Evolutionary conservation across 768 basidiomycete genomes (phyloP).

Genomic region (Termitomyces sp.): DNA sequence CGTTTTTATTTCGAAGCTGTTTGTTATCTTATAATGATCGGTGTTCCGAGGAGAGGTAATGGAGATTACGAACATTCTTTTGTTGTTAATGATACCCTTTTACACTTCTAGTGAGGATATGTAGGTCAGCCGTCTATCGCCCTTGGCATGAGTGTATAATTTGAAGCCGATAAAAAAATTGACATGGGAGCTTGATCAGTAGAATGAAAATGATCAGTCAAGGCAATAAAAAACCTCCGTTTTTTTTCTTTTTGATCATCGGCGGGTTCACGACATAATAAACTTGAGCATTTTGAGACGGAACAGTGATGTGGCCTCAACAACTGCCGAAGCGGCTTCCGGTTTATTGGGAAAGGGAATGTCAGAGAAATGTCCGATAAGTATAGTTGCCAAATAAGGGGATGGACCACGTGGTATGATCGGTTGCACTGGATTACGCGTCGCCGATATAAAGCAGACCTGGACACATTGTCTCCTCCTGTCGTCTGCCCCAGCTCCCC

Average conservation of each 20-base stretch:
- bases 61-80: not conserved
- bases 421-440: conserved; percentile 31
- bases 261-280: not conserved
- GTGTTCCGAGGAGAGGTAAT: not conserved
- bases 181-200: not conserved
- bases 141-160: not conserved
- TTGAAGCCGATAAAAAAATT: not conserved
- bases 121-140: not conserved
- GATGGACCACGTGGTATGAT: conserved; percentile 16
- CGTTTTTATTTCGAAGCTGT: not conserved
- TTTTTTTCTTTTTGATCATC: not conserved
- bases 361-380: too few species aligned
- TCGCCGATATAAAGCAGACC: conserved; percentile 20
- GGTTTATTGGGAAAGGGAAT: too few species aligned
- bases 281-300: not conserved
- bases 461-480: not conserved
- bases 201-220: conserved; percentile 1
- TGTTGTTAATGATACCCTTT: conserved; percentile 9
- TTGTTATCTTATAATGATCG: not conserved
- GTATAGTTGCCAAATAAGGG: conserved; percentile 4
- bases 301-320: not conserved
- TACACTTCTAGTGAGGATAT: not conserved
- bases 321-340: conserved; percentile 1
- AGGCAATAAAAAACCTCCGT: not conserved
- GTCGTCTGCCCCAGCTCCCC: conserved; percentile 9